Base-by-base conservation (phyloP, 306 rosid species). In the Trifolium fragiferum region DNA sequence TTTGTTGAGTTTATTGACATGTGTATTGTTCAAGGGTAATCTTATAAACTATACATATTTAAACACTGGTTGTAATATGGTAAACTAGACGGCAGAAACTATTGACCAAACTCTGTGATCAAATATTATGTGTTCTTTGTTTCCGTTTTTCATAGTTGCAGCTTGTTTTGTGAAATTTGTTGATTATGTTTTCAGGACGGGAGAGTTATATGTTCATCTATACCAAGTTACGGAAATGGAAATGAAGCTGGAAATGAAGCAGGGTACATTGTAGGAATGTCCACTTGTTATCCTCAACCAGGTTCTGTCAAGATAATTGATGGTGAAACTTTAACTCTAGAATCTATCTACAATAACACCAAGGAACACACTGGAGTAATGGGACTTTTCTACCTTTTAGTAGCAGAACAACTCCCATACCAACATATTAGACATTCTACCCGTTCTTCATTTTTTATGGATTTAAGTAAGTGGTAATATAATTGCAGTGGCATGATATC, bases 241-340 rank as follows among this genome's bases (percentile, higher is more conserved):
- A 37, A 73, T 2, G 91, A 90, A 63, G 85, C 85, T 19, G 98
- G 96, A 73, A 85, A 92, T 43, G 98, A 92, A 41, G 74, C 62
- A 8, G 85, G 86, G 0, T 90, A 88, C 74, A 77, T 92, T 5
- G 90, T 92, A 18, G 98, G 98, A 81, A 92, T 92, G 98, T 68
- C 89, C 2, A 86, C 90, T 43, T 92, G 98, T 72, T 92, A 86
- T 78, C 98, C 98, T 54, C 47, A 8, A 50, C 86, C 84, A 11
- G 94, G 98, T 51, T 82, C 90, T 40, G 47, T 92, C 15, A 82
- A 86, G 82, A 88, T 92, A 61, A 38, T 25, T 0, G 83, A 81
- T 59, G 90, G 91, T 15, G 98, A 92, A 83, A 82, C 73, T 1
- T 64, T 90, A 60, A 79, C 74, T 74, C 71, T 87, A 1, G 88